These are phyloP conservation scores for Ammopiptanthus mongolicus DNA, from an alignment of 306 rosid species.

Conservation along the genomic window DNA sequence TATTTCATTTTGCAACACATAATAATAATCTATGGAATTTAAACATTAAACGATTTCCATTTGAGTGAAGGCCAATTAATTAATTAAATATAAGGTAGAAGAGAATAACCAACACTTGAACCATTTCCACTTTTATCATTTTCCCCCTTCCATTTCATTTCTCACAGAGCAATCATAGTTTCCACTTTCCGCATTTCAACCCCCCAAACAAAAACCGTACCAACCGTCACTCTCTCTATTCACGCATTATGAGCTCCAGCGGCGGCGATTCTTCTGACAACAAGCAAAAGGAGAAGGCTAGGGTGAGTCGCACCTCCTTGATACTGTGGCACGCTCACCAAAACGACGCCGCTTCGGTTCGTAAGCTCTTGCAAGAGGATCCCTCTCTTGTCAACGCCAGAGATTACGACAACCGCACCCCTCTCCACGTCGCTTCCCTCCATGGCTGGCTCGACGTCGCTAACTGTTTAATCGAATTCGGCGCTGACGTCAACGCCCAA, in stretches of 20 bases:
- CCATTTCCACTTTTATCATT: background rate
- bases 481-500: constrained; percentile 95
- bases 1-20: too few species aligned
- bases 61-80: too few species aligned
- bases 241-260: constrained; percentile 21
- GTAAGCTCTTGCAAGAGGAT: constrained; percentile 97
- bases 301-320: constrained; percentile 84
- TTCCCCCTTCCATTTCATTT: too few species aligned
- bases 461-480: constrained; percentile 60
- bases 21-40: too few species aligned
- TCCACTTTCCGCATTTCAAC: background rate
- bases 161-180: too few species aligned
- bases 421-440: constrained; percentile 90
- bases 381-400: constrained; percentile 66
- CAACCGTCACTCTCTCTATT: background rate
- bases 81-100: too few species aligned
- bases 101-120: background rate
- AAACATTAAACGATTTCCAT: too few species aligned
- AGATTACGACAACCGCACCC: constrained; percentile 90
- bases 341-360: constrained; percentile 74
- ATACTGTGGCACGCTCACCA: constrained; percentile 97
- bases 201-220: background rate
- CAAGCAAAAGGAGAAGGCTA: constrained; percentile 74
- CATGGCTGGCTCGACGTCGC: constrained; percentile 97
- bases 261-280: background rate